These are phyloP conservation scores for Tolypocladium nubicola DNA, from an alignment of 2,329 filamentous ascomycete species.

Conservation along the genomic window DNA sequence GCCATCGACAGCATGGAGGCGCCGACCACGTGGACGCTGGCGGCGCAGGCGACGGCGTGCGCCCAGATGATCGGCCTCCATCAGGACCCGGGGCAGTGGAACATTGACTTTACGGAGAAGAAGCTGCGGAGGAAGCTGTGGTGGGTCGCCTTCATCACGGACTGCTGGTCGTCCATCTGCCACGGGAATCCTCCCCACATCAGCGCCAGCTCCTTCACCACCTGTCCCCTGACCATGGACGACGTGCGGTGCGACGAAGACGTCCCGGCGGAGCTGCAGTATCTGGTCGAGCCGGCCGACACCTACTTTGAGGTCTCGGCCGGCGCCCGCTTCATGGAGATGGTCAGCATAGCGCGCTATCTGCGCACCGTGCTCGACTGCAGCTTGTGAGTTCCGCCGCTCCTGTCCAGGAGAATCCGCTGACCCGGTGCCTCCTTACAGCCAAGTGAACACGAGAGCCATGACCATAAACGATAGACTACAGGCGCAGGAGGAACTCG, in stretches of 20 bases:
- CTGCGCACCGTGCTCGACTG: conserved; percentile 21
- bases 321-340: conserved; percentile 26
- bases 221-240: conserved; percentile 25
- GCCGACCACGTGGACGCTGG: conserved; percentile 31
- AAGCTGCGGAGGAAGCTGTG: conserved; percentile 31
- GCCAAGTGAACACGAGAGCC: conserved; percentile 13
- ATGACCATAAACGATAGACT: conserved; percentile 7
- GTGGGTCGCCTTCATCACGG: conserved; percentile 31
- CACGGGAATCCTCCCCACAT: conserved; percentile 38
- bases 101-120: conserved; percentile 30
- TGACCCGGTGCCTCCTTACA: conserved; percentile 6
- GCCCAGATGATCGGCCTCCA: conserved; percentile 37
- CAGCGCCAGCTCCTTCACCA: conserved; percentile 27
- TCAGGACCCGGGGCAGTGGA: conserved; percentile 30
- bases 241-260: conserved; percentile 32
- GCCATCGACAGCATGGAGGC: conserved; percentile 35
- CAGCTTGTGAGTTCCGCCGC: conserved; percentile 17
- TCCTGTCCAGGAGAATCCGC: not conserved
- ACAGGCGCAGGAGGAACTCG: conserved; percentile 11
- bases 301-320: conserved; percentile 20
- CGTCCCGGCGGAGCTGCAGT: conserved; percentile 20
- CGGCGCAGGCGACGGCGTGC: conserved; percentile 30
- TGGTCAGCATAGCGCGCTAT: conserved; percentile 18
- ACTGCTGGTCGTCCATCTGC: conserved; percentile 33
- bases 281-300: conserved; percentile 23